Evolutionary conservation across 257 asterid species (phyloP).

Genomic region (Salvia miltiorrhiza): DNA sequence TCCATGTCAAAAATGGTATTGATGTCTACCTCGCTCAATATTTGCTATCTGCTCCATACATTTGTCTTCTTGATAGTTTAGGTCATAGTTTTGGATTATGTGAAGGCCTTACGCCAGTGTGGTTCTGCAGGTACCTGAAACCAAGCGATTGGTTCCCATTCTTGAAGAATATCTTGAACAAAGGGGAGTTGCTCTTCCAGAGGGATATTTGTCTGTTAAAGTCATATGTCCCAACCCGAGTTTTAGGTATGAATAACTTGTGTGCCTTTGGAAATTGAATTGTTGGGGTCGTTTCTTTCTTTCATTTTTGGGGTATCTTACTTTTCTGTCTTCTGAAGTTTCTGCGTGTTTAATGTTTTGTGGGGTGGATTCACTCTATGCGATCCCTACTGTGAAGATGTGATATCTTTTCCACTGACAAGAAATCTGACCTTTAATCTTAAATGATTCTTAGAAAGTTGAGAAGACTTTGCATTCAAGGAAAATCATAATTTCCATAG

Average conservation of each 20-base stretch:
- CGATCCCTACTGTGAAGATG: background rate
- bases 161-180: conserved; percentile 89
- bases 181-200: conserved; percentile 79
- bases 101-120: conserved; percentile 4
- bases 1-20: background rate
- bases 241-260: conserved; percentile 49
- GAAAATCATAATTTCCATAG: background rate
- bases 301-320: background rate
- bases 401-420: background rate
- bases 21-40: background rate
- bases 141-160: conserved; percentile 55
- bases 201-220: conserved; percentile 71
- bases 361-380: background rate
- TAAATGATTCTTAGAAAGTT: background rate
- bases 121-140: conserved; percentile 58
- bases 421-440: background rate
- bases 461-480: background rate
- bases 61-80: background rate
- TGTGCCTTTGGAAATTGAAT: background rate
- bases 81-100: background rate
- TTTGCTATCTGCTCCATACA: background rate
- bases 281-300: background rate
- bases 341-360: background rate
- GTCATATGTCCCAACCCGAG: conserved; percentile 86
- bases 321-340: background rate